Percentiles rank a stretch among this genome's conserved stretches.
phyloP scores from a whole-genome alignment of 2,329 filamentous ascomycete species.

The Sporothrix curviconia region DNA sequence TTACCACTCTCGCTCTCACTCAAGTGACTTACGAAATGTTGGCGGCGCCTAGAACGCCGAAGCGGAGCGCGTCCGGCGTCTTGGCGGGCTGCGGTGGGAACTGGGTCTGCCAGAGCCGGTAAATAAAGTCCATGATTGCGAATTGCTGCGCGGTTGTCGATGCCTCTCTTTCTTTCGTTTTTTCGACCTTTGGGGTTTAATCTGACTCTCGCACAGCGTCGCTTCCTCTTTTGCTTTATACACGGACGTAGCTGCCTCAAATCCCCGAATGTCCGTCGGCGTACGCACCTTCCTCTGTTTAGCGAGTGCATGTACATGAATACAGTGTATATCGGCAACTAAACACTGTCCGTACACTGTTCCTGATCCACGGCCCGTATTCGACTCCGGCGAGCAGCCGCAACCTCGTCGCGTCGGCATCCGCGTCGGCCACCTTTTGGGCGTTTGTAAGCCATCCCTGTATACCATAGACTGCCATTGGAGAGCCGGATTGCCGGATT shows the following conservation, averaged over 20 bases:
- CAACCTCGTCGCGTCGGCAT: no score
- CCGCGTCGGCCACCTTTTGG: neutral
- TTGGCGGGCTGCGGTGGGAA: constrained; percentile 14
- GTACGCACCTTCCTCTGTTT: no score
- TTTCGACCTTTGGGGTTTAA: no score
- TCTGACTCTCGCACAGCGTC: no score
- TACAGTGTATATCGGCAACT: neutral
- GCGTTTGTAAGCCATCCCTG: neutral
- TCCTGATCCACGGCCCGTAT: neutral
- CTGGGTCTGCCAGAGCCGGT: constrained; percentile 14
- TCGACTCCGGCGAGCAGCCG: neutral
- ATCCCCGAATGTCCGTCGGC: no score
- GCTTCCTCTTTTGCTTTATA: no score
- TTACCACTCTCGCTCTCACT: no score
- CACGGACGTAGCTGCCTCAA: neutral
- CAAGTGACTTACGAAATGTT: constrained; percentile 30
- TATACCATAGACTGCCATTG: no score
- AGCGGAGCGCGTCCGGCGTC: constrained; percentile 25
- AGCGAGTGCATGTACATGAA: neutral
- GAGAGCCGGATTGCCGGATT: no score
- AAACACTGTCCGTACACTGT: neutral
- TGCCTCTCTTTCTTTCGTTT: no score
- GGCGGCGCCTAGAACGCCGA: constrained; percentile 38
- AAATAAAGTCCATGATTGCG: neutral
- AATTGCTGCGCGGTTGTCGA: no score